Evolutionary conservation across 2,329 filamentous ascomycete genomes (phyloP).

Genomic region (Furcasterigmium sp.): DNA sequence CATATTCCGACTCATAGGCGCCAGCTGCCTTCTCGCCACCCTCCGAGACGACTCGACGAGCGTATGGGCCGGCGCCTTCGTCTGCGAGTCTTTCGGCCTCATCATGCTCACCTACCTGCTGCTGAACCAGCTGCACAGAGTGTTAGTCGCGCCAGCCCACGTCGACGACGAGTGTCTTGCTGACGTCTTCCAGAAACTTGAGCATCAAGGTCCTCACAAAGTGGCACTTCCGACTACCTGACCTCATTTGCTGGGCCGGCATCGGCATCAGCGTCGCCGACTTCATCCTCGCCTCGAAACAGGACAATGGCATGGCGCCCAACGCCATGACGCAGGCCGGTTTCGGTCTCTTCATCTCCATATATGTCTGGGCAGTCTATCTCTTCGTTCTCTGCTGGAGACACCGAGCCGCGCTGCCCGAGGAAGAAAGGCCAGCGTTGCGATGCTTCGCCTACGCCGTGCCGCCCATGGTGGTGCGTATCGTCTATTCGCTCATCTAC

Average conservation of each 20-base stretch:
- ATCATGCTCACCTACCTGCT: conserved; percentile 10
- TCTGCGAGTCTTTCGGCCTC: conserved; percentile 14
- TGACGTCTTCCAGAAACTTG: conserved; percentile 1
- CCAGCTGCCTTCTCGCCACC: conserved; percentile 13
- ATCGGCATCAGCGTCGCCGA: conserved; percentile 14
- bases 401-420: conserved; percentile 4
- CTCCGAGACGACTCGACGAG: conserved; percentile 8
- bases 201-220: conserved; percentile 5
- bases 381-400: conserved; percentile 7
- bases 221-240: conserved; percentile 11
- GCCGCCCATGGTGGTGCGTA: conserved; percentile 10
- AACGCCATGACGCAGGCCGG: conserved; percentile 11
- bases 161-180: not conserved
- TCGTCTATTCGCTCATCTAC: conserved; percentile 12
- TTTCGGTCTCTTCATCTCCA: conserved; percentile 10
- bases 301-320: conserved; percentile 10
- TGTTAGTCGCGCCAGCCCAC: conserved; percentile 6
- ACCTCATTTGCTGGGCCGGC: conserved; percentile 15
- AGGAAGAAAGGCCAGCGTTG: conserved; percentile 6
- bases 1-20: conserved; percentile 14
- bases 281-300: conserved; percentile 9
- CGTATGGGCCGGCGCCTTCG: conserved; percentile 14
- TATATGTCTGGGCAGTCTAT: conserved; percentile 12
- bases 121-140: conserved; percentile 9
- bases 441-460: conserved; percentile 8